A percentile compares a stretch with the other conserved stretches of the same genome.
Conservation (phyloP, 2,329 filamentous ascomycete species). For the Fusarium sp. region DNA sequence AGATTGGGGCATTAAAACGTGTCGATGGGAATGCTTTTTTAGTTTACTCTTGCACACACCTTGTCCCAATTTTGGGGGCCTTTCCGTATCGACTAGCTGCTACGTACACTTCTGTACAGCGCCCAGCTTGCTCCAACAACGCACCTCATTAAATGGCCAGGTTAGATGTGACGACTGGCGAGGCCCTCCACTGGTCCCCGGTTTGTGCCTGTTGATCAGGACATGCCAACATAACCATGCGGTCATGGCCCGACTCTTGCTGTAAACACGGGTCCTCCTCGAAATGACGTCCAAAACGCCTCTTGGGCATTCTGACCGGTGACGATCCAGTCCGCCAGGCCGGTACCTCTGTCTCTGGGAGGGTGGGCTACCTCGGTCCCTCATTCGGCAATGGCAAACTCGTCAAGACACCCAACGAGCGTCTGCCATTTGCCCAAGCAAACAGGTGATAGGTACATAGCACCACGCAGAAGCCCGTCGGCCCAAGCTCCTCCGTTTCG, state of each 20-base stretch:
- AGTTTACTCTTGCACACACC: no score
- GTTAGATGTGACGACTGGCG: background rate
- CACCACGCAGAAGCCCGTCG: background rate
- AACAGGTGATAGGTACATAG: constrained; percentile 8
- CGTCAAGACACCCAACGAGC: constrained; percentile 25
- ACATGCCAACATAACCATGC: constrained; percentile 19
- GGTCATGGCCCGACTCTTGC: constrained; percentile 28
- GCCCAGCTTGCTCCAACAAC: no score
- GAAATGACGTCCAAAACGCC: constrained; percentile 26
- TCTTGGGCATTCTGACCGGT: constrained; percentile 35
- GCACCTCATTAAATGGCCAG: no score
- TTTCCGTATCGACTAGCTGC: no score
- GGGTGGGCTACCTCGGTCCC: constrained; percentile 46
- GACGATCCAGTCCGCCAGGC: constrained; percentile 34
- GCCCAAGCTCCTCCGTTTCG: constrained; percentile 9
- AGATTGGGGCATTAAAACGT: constrained; percentile 29
- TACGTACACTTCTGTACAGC: no score
- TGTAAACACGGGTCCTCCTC: constrained; percentile 26
- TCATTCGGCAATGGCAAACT: constrained; percentile 55
- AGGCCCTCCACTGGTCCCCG: constrained; percentile 28
- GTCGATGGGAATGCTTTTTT: background rate
- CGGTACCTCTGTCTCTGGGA: constrained; percentile 38
- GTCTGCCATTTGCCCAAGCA: constrained; percentile 20
- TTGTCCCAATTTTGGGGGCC: no score
- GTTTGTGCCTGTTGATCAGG: constrained; percentile 22